A percentile compares a stretch with the other conserved stretches of the same genome.
Evolutionary conservation across 2,329 filamentous ascomycete genomes (phyloP).

Genomic region (Hypoxylon sp.): DNA sequence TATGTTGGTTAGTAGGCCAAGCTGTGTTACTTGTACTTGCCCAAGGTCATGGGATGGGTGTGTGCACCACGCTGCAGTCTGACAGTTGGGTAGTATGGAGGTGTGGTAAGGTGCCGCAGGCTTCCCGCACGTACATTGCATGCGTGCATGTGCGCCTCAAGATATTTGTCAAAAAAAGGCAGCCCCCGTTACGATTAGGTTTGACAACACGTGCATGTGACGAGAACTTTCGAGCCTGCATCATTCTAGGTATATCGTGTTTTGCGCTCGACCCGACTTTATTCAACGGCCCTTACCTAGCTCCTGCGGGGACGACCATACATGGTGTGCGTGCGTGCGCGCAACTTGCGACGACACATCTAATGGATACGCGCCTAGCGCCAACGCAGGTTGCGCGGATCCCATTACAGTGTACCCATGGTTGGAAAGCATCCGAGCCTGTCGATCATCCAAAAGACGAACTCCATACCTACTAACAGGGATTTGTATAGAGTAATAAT

Average conservation of each 20-base stretch:
- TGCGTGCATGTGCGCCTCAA: too few species aligned
- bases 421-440: slow-evolving; percentile 13
- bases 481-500: background rate
- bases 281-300: too few species aligned
- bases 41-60: slow-evolving; percentile 3
- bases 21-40: background rate
- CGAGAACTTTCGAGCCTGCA: background rate
- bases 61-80: slow-evolving; percentile 1
- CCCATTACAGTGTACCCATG: too few species aligned
- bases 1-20: slow-evolving; percentile 3
- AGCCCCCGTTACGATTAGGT: slow-evolving; percentile 9
- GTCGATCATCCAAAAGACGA: slow-evolving; percentile 14
- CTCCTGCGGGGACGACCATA: too few species aligned
- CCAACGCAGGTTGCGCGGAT: slow-evolving; percentile 5
- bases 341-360: slow-evolving; percentile 17
- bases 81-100: background rate
- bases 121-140: too few species aligned
- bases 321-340: too few species aligned
- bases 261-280: too few species aligned
- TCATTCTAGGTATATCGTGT: too few species aligned
- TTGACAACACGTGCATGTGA: slow-evolving; percentile 1
- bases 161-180: slow-evolving; percentile 9
- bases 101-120: too few species aligned
- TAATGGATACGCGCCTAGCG: slow-evolving; percentile 3
- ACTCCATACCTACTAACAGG: background rate